These are phyloP conservation scores for Boletus tylopilopsis DNA, from an alignment of 768 basidiomycete genomes.

Conservation along the genomic window DNA sequence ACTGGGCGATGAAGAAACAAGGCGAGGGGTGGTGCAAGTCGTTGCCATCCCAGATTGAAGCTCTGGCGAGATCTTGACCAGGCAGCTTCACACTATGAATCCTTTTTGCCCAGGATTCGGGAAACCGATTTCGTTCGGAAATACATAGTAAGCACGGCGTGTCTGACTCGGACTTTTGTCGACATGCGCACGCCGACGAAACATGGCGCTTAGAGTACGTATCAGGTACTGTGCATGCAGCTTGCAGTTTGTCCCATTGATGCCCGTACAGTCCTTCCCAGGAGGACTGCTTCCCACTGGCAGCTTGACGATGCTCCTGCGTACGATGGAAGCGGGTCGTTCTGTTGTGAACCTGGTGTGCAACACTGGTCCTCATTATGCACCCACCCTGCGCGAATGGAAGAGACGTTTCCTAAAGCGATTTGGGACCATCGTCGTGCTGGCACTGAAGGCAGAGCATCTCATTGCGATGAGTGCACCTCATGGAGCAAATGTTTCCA, in stretches of 20 bases:
- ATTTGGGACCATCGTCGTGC: not conserved
- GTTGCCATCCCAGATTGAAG: not conserved
- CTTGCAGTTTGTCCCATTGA: not conserved
- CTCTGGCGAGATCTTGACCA: not conserved
- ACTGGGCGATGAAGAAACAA: not conserved
- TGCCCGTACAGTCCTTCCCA: not conserved
- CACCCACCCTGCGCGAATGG: not conserved
- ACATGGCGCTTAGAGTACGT: not conserved
- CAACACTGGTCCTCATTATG: not conserved
- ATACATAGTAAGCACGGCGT: not conserved
- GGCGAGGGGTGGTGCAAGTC: not conserved
- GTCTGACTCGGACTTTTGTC: not conserved
- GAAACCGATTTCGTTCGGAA: not conserved
- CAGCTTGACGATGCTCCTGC: not conserved
- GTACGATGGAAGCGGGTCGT: not conserved
- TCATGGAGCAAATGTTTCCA: not conserved
- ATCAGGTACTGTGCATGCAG: not conserved
- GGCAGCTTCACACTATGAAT: not conserved
- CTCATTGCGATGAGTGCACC: not conserved
- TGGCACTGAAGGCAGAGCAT: not conserved
- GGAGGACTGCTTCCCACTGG: not conserved
- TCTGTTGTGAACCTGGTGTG: not conserved
- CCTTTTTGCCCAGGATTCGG: not conserved
- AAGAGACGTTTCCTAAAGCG: not conserved
- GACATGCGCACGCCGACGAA: not conserved